These are phyloP conservation scores for Leccinum truebloodii DNA, from an alignment of 768 basidiomycete species.

Conservation along the genomic window DNA sequence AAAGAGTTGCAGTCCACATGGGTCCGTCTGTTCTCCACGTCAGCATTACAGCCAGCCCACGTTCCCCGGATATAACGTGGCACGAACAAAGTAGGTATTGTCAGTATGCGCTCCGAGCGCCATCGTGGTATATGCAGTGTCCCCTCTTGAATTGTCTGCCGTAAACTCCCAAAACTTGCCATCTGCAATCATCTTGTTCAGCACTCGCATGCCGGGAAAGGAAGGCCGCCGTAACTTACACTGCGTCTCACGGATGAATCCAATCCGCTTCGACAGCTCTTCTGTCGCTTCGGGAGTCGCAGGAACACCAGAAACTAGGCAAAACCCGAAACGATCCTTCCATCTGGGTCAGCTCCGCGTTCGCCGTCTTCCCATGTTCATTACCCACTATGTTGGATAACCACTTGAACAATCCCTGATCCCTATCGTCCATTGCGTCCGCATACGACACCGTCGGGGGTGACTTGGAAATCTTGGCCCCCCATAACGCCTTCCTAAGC, in stretches of 20 bases:
- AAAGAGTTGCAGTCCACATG: constrained; percentile 94
- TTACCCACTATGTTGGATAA: constrained; percentile 70
- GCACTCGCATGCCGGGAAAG: neutral
- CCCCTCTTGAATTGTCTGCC: constrained; percentile 84
- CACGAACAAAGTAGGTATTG: constrained; percentile 52
- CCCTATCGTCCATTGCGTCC: constrained; percentile 67
- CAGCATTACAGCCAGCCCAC: constrained; percentile 14
- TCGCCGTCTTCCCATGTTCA: neutral
- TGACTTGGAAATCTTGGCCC: constrained; percentile 66
- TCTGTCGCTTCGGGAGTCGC: constrained; percentile 84
- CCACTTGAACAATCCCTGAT: constrained; percentile 77
- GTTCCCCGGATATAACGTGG: neutral
- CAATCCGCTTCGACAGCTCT: constrained; percentile 69
- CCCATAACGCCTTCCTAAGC: constrained; percentile 75
- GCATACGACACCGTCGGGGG: constrained; percentile 76
- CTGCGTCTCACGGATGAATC: constrained; percentile 87
- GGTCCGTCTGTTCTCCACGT: constrained; percentile 66
- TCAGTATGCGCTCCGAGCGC: constrained; percentile 86
- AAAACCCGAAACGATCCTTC: constrained; percentile 88
- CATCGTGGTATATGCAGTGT: constrained; percentile 91
- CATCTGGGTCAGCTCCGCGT: constrained; percentile 3
- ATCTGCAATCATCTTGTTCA: constrained; percentile 57
- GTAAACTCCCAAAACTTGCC: constrained; percentile 98
- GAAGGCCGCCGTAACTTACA: constrained; percentile 36
- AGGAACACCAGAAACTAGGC: constrained; percentile 81